Evolutionary conservation across 208 protist genomes (phyloP).

Genomic region (Trypanosoma platydactyli): DNA sequence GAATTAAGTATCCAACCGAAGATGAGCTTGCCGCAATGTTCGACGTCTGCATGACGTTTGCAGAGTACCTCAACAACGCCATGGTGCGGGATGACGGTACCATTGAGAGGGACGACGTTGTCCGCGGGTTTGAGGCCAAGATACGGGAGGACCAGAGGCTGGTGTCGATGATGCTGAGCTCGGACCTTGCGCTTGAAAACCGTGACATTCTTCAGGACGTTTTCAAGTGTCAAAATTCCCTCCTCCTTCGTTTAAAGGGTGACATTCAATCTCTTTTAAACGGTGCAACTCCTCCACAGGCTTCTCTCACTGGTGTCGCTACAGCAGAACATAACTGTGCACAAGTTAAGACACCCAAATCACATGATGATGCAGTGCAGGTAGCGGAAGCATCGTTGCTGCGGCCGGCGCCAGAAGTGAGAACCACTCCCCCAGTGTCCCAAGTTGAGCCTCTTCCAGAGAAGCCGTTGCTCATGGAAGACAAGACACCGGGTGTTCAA

Average conservation of each 20-base stretch:
- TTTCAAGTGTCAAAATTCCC: conserved; percentile 50
- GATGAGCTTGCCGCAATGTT: conserved; percentile 69
- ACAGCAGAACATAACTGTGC: background rate
- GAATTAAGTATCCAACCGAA: conserved; percentile 60
- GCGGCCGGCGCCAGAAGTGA: background rate
- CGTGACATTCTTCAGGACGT: conserved; percentile 59
- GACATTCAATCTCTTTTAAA: background rate
- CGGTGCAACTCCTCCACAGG: background rate
- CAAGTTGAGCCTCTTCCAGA: background rate
- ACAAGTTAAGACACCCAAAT: background rate
- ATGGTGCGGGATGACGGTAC: conserved; percentile 36
- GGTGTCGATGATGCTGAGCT: conserved; percentile 61
- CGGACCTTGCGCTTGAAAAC: conserved; percentile 52
- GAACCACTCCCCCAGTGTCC: background rate
- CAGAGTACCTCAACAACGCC: conserved; percentile 76
- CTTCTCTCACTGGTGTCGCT: background rate
- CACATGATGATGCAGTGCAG: background rate
- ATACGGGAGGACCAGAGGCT: conserved; percentile 57
- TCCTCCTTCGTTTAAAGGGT: conserved; percentile 40
- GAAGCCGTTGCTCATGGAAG: too few species aligned
- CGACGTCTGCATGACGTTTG: conserved; percentile 70
- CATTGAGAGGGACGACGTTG: conserved; percentile 56
- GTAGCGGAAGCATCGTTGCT: background rate
- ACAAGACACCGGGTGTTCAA: too few species aligned
- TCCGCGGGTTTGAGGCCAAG: conserved; percentile 49